These are phyloP conservation scores for Roridomyces roridus DNA, from an alignment of 768 basidiomycete species.

Conservation along the genomic window DNA sequence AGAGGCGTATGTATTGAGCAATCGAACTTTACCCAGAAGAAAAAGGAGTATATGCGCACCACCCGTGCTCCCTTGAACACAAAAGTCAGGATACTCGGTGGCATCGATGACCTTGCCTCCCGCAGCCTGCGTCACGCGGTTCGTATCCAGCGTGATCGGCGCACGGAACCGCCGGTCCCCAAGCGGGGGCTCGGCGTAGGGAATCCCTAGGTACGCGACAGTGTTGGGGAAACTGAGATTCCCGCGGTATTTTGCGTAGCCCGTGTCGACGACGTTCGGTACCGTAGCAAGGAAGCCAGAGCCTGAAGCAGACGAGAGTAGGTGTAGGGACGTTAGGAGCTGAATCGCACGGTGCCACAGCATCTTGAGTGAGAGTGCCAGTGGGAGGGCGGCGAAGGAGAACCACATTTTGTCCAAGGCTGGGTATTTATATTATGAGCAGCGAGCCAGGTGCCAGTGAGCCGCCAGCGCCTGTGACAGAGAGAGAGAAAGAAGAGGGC, in stretches of 20 bases:
- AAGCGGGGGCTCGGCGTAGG: conserved; percentile 65
- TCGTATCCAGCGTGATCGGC: conserved; percentile 57
- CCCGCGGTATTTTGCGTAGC: conserved; percentile 64
- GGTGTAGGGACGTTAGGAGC: too few relatives aligned
- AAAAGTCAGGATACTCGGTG: conserved; percentile 60
- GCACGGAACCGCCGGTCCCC: conserved; percentile 58
- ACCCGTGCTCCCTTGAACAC: conserved; percentile 63
- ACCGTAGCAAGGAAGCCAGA: not conserved
- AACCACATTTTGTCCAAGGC: too few relatives aligned
- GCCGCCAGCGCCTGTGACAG: too few relatives aligned
- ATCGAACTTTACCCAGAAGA: not conserved
- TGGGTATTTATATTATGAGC: too few relatives aligned
- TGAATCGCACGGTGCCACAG: too few relatives aligned
- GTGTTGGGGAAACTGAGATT: conserved; percentile 57
- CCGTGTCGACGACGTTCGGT: conserved; percentile 53
- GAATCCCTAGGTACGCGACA: conserved; percentile 63
- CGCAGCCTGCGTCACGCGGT: conserved; percentile 42
- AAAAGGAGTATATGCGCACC: conserved; percentile 33
- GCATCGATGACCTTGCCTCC: conserved; percentile 54
- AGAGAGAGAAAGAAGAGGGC: too few relatives aligned
- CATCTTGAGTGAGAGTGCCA: too few relatives aligned
- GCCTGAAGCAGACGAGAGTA: too few relatives aligned
- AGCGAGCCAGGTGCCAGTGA: too few relatives aligned
- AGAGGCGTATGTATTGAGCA: not conserved
- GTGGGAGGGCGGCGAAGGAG: too few relatives aligned